Evolutionary conservation across 352 stramenopile species (phyloP).

Genomic region (Phytophthora fragariaefolia): DNA sequence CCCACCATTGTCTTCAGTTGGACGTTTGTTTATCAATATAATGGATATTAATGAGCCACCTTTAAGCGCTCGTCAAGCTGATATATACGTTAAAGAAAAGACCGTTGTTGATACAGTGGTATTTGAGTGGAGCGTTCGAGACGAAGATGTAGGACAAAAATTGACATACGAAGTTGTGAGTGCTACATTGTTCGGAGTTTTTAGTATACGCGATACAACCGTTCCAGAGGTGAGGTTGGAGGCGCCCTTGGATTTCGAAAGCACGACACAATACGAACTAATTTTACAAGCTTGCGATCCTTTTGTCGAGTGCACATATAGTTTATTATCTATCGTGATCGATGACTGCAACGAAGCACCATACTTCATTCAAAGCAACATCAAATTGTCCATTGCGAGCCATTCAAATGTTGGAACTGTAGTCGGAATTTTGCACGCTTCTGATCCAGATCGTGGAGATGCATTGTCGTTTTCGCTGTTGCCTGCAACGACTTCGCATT

Average conservation of each 20-base stretch:
- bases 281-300: constrained; percentile 31
- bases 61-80: constrained; percentile 13
- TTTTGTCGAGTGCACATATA: constrained; percentile 23
- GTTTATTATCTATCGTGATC: constrained; percentile 17
- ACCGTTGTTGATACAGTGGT: constrained; percentile 8
- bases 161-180: constrained; percentile 27
- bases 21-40: constrained; percentile 27
- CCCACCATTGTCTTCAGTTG: constrained; percentile 37
- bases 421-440: constrained; percentile 25
- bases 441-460: constrained; percentile 29
- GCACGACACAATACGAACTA: constrained; percentile 9
- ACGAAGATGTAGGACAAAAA: constrained; percentile 25
- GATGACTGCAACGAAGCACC: constrained; percentile 31
- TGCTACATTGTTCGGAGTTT: constrained; percentile 1
- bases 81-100: constrained; percentile 23
- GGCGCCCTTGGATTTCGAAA: constrained; percentile 22
- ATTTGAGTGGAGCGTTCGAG: constrained; percentile 19
- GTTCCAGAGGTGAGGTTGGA: constrained; percentile 21
- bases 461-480: constrained; percentile 24
- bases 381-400: constrained; percentile 14
- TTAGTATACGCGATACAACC: constrained; percentile 16
- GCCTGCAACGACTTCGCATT: background rate
- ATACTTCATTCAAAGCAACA: constrained; percentile 1
- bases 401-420: constrained; percentile 24
- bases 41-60: constrained; percentile 35